Conservation (phyloP, 331 rosid species). For the Quercus phellos region DNA sequence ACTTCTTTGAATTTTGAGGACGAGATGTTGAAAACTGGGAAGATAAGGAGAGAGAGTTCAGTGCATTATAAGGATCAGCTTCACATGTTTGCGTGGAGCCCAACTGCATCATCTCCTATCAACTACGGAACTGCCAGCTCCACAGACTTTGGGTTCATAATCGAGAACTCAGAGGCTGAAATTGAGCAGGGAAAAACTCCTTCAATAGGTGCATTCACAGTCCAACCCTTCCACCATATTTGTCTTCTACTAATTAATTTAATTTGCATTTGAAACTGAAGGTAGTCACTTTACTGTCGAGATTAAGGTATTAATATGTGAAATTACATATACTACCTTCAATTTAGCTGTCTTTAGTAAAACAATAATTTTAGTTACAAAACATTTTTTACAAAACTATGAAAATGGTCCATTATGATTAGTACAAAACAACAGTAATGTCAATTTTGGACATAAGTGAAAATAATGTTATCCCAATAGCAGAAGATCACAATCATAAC, state of each 20-base stretch:
- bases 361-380: no score
- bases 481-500: no score
- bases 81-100: slow-evolving; percentile 14
- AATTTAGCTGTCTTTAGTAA: no score
- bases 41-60: not conserved
- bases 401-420: no score
- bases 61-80: not conserved
- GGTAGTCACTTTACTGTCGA: not conserved
- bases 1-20: not conserved
- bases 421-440: no score
- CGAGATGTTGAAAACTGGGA: not conserved
- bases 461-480: no score
- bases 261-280: not conserved
- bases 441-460: no score
- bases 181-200: not conserved
- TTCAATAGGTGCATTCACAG: not conserved
- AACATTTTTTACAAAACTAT: no score
- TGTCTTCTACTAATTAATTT: not conserved
- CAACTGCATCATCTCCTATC: not conserved
- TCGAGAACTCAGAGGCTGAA: not conserved
- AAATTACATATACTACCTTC: no score
- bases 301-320: no score
- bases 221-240: not conserved
- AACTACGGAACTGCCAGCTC: not conserved
- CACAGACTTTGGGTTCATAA: not conserved